These are phyloP conservation scores for Coemansia sp. DNA, from an alignment of 192 early-diverging fungal genomes.

Conservation along the genomic window DNA sequence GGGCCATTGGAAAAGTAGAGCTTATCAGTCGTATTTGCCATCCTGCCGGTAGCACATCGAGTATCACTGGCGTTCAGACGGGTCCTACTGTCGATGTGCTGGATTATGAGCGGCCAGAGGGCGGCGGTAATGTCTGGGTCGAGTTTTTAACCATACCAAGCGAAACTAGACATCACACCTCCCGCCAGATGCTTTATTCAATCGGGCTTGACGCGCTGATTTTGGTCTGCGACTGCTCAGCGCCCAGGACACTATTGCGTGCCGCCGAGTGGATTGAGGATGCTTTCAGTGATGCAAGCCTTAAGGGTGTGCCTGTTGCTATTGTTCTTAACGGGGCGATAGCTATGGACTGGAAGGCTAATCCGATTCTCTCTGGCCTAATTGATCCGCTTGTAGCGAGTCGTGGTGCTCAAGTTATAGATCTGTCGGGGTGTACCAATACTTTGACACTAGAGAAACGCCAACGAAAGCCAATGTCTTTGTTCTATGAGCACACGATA, in stretches of 20 bases:
- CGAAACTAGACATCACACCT: conserved; percentile 37
- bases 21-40: conserved; percentile 44
- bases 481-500: conserved; percentile 12
- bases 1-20: conserved; percentile 36
- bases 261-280: conserved; percentile 51
- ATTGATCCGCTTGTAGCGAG: conserved; percentile 27
- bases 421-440: conserved; percentile 33
- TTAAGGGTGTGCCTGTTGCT: conserved; percentile 24
- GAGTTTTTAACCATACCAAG: conserved; percentile 46
- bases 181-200: conserved; percentile 48
- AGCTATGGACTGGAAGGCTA: conserved; percentile 24
- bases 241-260: conserved; percentile 29
- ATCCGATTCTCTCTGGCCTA: conserved; percentile 6
- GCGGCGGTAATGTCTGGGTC: conserved; percentile 22
- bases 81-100: conserved; percentile 39
- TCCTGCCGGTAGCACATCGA: background rate
- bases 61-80: background rate
- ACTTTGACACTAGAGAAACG: conserved; percentile 6
- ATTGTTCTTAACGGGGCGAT: conserved; percentile 37
- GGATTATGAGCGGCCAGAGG: conserved; percentile 16
- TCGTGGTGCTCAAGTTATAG: conserved; percentile 22
- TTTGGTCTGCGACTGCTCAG: conserved; percentile 38
- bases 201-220: conserved; percentile 38
- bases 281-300: background rate
- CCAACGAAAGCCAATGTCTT: conserved; percentile 6